phyloP scores from a whole-genome alignment of 768 basidiomycete species.

The Boletus eberwhitei region DNA sequence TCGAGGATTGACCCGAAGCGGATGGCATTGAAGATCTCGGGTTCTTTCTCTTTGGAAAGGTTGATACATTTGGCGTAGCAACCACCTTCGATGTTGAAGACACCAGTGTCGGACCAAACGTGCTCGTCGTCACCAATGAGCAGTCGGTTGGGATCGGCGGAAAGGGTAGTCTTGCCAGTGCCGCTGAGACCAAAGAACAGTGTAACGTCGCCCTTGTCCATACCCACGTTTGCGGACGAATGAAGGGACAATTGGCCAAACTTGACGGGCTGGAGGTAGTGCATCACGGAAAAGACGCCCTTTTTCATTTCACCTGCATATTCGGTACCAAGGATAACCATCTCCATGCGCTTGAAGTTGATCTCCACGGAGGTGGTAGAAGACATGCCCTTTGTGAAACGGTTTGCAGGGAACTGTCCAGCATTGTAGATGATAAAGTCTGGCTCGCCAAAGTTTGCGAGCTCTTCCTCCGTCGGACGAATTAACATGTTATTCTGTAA shows the following conservation, averaged over 20 bases:
- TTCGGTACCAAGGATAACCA: constrained; percentile 99
- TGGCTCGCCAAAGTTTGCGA: constrained; percentile 92
- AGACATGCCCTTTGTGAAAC: constrained; percentile 99
- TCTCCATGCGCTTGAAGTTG: constrained; percentile 99
- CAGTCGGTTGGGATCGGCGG: constrained; percentile 89
- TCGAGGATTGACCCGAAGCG: constrained; percentile 95
- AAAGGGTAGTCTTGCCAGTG: constrained; percentile 98
- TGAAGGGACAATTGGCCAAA: constrained; percentile 97
- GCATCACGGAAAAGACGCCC: constrained; percentile 99
- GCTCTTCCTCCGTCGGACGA: constrained; percentile 92
- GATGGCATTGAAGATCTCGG: constrained; percentile 96
- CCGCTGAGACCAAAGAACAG: constrained; percentile 99
- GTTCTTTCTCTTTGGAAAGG: constrained; percentile 95
- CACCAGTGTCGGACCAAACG: constrained; percentile 98
- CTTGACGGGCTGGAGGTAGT: constrained; percentile 98
- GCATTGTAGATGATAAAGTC: constrained; percentile 99
- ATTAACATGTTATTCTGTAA: constrained; percentile 97
- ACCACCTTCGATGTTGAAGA: constrained; percentile 99
- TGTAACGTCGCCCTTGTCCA: constrained; percentile 85
- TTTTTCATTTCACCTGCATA: constrained; percentile 99
- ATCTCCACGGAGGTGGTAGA: constrained; percentile 98
- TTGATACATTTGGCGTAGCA: constrained; percentile 99
- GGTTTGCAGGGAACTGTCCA: constrained; percentile 99
- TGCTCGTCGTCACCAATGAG: constrained; percentile 99
- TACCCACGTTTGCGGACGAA: constrained; percentile 96